These are phyloP conservation scores for Tagetes erecta DNA, from an alignment of 129 eudicot genomes.

Conservation along the genomic window DNA sequence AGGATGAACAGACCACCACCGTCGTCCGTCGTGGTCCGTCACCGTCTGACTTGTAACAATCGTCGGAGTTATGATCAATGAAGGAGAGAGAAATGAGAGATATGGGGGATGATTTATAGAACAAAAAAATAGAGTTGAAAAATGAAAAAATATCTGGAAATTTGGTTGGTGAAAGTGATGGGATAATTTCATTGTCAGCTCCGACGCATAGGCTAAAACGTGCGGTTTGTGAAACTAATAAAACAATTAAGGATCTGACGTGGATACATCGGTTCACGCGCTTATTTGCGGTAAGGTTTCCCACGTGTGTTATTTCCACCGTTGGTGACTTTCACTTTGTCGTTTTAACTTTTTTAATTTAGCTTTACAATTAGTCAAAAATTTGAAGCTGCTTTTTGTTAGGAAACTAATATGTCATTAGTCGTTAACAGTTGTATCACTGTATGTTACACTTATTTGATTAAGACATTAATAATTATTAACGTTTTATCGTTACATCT, in stretches of 20 bases:
- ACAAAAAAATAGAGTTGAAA: background rate
- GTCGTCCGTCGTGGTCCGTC: constrained; percentile 32
- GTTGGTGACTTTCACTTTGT: background rate
- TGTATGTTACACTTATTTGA: no score
- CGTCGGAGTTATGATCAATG: constrained; percentile 26
- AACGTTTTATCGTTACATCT: no score
- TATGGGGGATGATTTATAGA: constrained; percentile 32
- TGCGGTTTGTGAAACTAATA: constrained; percentile 17
- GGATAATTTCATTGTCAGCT: constrained; percentile 43
- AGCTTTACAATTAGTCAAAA: background rate
- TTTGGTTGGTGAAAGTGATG: constrained; percentile 42
- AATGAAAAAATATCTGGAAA: constrained; percentile 6
- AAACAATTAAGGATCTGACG: background rate
- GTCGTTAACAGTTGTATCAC: background rate
- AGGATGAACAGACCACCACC: constrained; percentile 16
- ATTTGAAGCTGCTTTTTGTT: no score
- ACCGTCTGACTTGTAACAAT: constrained; percentile 40
- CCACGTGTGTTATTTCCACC: constrained; percentile 23
- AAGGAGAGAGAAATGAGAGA: constrained; percentile 25
- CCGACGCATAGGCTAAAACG: constrained; percentile 45
- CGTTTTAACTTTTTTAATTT: background rate
- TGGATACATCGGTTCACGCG: constrained; percentile 23
- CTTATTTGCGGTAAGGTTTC: background rate
- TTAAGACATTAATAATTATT: no score
- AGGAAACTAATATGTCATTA: background rate